Percentiles rank a stretch among this genome's conserved stretches.
phyloP scores from a whole-genome alignment of 2,329 filamentous ascomycete genomes.

The Aspergillaceae sp. region DNA sequence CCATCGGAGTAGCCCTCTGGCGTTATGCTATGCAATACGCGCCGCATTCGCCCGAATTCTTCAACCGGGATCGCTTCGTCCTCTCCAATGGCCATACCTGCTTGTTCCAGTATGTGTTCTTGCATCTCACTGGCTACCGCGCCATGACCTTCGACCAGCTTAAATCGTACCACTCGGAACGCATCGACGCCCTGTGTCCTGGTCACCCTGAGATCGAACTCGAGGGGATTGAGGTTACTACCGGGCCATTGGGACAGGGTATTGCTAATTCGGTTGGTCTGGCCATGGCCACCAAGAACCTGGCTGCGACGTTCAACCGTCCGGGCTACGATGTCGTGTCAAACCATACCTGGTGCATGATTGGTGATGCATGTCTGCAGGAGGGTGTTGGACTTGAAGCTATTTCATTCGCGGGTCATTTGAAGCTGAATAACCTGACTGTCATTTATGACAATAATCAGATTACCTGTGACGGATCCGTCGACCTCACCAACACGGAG shows the following conservation, averaged over 20 bases:
- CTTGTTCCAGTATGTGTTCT: constrained; percentile 25
- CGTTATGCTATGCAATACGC: constrained; percentile 37
- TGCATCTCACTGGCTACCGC: constrained; percentile 25
- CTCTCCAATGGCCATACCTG: constrained; percentile 34
- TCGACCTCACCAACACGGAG: constrained; percentile 47
- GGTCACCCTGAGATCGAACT: constrained; percentile 49
- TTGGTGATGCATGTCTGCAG: constrained; percentile 49
- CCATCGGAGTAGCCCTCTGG: constrained; percentile 37
- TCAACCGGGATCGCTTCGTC: constrained; percentile 39
- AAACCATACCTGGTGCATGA: constrained; percentile 50
- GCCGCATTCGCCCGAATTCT: constrained; percentile 31
- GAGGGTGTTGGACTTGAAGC: constrained; percentile 50
- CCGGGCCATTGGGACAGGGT: constrained; percentile 52
- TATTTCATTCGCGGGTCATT: constrained; percentile 47
- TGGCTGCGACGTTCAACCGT: constrained; percentile 47
- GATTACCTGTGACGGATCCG: constrained; percentile 49
- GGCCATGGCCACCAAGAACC: constrained; percentile 50
- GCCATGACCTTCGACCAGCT: constrained; percentile 27
- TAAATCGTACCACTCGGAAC: constrained; percentile 25
- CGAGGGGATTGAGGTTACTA: constrained; percentile 51
- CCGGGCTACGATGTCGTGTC: constrained; percentile 42
- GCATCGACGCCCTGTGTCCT: constrained; percentile 21
- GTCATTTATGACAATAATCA: constrained; percentile 54
- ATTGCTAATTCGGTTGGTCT: constrained; percentile 54
- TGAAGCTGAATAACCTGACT: constrained; percentile 46